Evolutionary conservation across 2,329 filamentous ascomycete genomes (phyloP), one percentile per base, ranked within the genome.

Genomic region (Pestalotiopsis fici): DNA sequence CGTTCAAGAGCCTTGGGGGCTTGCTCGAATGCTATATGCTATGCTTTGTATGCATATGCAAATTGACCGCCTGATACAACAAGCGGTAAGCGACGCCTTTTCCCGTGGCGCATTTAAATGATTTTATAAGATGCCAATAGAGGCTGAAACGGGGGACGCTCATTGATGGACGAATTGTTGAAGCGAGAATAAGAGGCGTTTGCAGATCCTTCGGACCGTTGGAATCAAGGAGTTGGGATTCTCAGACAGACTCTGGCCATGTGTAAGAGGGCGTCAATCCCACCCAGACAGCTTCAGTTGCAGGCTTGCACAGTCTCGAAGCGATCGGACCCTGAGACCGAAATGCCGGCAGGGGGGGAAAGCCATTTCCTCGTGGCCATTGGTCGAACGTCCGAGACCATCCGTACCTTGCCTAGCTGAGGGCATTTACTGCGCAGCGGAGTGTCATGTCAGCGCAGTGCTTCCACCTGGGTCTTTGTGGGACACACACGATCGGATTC

Each of bases 151-250:
- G 39, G 31, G 15, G 13, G 43, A 11, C 31, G 21, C 50, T 55
- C 39, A 64, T 64, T 64, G 61, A 64, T 56, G 61, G 61, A 64
- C 47, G 47, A 64, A 55, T 55, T 63, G 7, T 56, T 15, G 25
- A 55, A 25, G 18, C 31, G 21, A 21, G 28, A 39, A 31, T 21
- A 50, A 25, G 31, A 64, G 47, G 25, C 43, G 47, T 55, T 37
- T 39, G 61, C 50, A 64, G 47, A 56, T 64, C 39, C 61, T 28
- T 50, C 35, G 37, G 31, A 31, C 27, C 21, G 37, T 28, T 47
- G 43, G 28, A 18, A 50, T n/a, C n/a, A n/a, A 61, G 59, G 37
- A 47, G 21, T 23, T 12, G 18, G 23, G 31, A 35, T 35, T 35
- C 23, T 43, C 25, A 28, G 28, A 28, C n/a, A 31, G 9, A 35